Base-by-base conservation (phyloP, 225 moss, liverwort and hornwort genomes). In the Physcomitrium patens region DNA sequence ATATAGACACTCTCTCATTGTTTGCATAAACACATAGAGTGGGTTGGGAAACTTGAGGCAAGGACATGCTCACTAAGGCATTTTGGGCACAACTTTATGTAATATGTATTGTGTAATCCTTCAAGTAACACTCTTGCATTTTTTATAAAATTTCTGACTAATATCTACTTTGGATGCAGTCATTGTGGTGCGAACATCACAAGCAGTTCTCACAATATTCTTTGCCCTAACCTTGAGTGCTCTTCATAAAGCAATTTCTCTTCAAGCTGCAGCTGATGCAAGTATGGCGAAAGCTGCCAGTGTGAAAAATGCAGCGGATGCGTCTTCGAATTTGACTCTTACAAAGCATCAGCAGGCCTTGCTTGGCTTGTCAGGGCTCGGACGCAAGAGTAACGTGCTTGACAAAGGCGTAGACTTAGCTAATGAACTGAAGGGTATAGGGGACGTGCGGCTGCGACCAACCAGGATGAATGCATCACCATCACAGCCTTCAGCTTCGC, bases 211-310 rank as follows among this genome's bases (percentile, higher is more conserved):
- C 68, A 75, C 79, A 28, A 56, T 84, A 5, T 63, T 87, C 69
- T 86, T 92, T 73, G 74, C 83, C 12, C 80, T 94, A 72, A 82
- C 91, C 68, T 75, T 92, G 72, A 92, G 89, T 67, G 96, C 96
- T 28, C 81, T 96, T 45, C 83, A 86, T 82, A 96, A 96, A 84
- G 88, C 91, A 23, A 59, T 91, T 46, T 88, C 84, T 56, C 70
- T 86, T 52, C 92, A 88, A 74, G 79, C 88, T 44, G 78, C 80
- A 60, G 86, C 91, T 60, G 91, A 92, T 78, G 83, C 88, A 63
- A 88, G 83, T 67, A 65, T 87, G 50, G 74, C 69, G 13, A 74
- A 78, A 65, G 76, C 84, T 63, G 78, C 80, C 57, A 79, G 80
- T 51, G 71, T 74, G 47, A 85, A 76, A 77, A 67, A 10, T 37